Evolutionary conservation across 2,329 filamentous ascomycete species (phyloP).

Genomic region (Rugonectria rugulosa): DNA sequence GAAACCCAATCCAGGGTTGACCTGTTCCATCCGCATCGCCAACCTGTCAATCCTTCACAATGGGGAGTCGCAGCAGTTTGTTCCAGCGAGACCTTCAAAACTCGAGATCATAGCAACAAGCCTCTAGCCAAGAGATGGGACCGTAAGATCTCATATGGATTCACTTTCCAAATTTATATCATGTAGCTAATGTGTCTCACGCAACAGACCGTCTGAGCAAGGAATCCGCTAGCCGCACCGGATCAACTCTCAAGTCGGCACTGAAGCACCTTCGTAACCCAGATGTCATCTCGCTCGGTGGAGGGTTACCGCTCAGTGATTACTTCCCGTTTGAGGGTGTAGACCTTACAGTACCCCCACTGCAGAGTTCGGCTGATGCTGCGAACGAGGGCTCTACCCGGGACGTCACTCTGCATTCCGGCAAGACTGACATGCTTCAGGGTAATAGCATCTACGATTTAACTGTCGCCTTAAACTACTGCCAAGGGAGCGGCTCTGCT

Average conservation of each 20-base stretch:
- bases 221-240: not conserved
- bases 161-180: too few species aligned
- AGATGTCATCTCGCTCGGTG: constrained; percentile 1
- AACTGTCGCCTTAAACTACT: constrained; percentile 71
- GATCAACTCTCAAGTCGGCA: not conserved
- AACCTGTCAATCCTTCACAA: not conserved
- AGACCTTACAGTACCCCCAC: not conserved
- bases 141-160: too few species aligned
- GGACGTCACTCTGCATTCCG: not conserved
- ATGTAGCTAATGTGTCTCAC: not conserved
- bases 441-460: not conserved
- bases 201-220: not conserved
- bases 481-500: constrained; percentile 71
- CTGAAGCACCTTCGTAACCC: constrained; percentile 5
- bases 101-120: not conserved
- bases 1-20: too few species aligned
- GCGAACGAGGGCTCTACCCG: not conserved
- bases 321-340: constrained; percentile 5
- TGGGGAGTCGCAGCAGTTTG: constrained; percentile 7
- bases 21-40: not conserved
- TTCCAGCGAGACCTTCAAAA: constrained; percentile 2
- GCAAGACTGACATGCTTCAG: not conserved
- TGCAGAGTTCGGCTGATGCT: not conserved
- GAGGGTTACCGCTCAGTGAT: not conserved
- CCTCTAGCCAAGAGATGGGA: not conserved